A percentile compares a stretch with the other conserved stretches of the same genome.
phyloP scores from a whole-genome alignment of 2,329 filamentous ascomycete genomes.

The Basipetospora sp. region DNA sequence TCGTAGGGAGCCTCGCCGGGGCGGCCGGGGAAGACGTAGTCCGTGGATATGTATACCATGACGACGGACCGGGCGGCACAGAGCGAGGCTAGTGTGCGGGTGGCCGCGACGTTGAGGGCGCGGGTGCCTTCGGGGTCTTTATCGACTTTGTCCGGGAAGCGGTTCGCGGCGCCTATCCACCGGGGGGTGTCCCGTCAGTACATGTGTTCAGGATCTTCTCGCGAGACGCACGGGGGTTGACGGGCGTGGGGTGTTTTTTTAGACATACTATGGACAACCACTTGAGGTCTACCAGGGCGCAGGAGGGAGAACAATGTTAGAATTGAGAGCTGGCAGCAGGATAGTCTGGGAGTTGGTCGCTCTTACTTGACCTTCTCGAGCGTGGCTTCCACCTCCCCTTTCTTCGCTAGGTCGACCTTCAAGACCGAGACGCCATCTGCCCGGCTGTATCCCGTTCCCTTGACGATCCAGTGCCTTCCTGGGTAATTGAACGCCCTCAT shows the following conservation, averaged over 20 bases:
- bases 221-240: neutral
- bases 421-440: slow-evolving; percentile 55
- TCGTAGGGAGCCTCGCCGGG: slow-evolving; percentile 76
- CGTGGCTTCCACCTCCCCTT: slow-evolving; percentile 30
- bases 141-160: slow-evolving; percentile 75
- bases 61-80: slow-evolving; percentile 47
- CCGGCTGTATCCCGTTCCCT: slow-evolving; percentile 60
- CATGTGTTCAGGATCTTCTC: too few species aligned
- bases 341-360: slow-evolving; percentile 5
- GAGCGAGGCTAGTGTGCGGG: slow-evolving; percentile 48
- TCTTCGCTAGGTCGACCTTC: slow-evolving; percentile 38
- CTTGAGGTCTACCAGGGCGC: slow-evolving; percentile 43
- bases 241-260: neutral
- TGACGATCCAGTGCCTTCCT: slow-evolving; percentile 48
- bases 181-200: neutral
- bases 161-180: slow-evolving; percentile 68
- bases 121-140: slow-evolving; percentile 61
- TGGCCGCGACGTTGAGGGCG: slow-evolving; percentile 60
- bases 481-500: slow-evolving; percentile 49
- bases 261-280: slow-evolving; percentile 63
- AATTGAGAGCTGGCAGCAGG: neutral
- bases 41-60: slow-evolving; percentile 67
- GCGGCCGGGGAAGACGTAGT: slow-evolving; percentile 63
- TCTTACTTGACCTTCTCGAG: slow-evolving; percentile 42
- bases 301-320: neutral